A percentile compares a stretch with the other conserved stretches of the same genome.
Evolutionary conservation across 768 basidiomycete genomes (phyloP).

Genomic region (Suillus clintonianus): DNA sequence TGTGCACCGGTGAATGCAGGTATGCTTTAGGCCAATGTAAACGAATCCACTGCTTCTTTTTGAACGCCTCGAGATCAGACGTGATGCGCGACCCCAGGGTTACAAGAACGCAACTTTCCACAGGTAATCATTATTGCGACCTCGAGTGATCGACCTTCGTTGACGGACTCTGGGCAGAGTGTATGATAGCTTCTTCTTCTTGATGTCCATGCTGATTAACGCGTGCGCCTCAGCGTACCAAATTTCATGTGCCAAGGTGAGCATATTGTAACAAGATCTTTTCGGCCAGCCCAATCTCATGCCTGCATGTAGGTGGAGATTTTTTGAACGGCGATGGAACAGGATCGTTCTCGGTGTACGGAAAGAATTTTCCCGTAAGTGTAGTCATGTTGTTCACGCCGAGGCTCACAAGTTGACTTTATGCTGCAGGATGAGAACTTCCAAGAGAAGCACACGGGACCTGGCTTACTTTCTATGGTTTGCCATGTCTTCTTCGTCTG

Average conservation of each 20-base stretch:
- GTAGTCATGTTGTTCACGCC: not conserved
- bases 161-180: constrained; percentile 51
- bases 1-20: constrained; percentile 98
- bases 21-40: constrained; percentile 33
- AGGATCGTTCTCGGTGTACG: constrained; percentile 96
- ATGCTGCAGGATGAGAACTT: constrained; percentile 90
- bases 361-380: constrained; percentile 86
- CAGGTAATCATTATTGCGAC: constrained; percentile 52
- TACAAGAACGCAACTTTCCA: constrained; percentile 93
- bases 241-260: constrained; percentile 97
- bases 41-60: constrained; percentile 10
- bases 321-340: constrained; percentile 95
- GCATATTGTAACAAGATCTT: constrained; percentile 12
- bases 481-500: constrained; percentile 8
- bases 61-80: constrained; percentile 18
- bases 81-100: constrained; percentile 81
- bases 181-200: constrained; percentile 42
- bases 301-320: constrained; percentile 69
- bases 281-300: not conserved
- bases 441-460: constrained; percentile 79
- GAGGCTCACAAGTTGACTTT: not conserved
- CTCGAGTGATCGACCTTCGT: constrained; percentile 5
- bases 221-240: constrained; percentile 54
- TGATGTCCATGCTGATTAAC: constrained; percentile 13
- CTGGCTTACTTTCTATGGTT: constrained; percentile 93